phyloP scores from a whole-genome alignment of 495 filamentous ascomycete genomes.

The Aspergillus sclerotiicarbonarius region DNA sequence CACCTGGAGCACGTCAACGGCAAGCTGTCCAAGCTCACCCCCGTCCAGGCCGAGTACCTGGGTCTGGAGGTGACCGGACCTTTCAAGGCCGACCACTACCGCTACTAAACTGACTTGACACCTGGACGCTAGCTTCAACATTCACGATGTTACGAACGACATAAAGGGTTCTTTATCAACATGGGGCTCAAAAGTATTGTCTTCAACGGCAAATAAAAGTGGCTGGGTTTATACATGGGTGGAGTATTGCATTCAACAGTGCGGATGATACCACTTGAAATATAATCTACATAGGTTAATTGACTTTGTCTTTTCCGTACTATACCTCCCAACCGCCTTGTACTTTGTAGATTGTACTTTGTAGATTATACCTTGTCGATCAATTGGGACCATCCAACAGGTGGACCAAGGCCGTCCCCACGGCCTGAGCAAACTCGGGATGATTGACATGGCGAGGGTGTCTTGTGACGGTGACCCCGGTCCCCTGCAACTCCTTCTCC shows the following conservation, averaged over 20 bases:
- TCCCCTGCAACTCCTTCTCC: constrained; percentile 36
- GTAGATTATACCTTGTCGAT: no score
- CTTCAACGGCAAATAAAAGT: constrained; percentile 64
- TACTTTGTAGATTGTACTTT: no score
- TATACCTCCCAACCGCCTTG: no score
- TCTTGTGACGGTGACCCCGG: constrained; percentile 32
- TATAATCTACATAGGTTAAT: no score
- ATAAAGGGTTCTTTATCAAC: constrained; percentile 46
- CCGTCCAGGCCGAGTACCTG: constrained; percentile 91
- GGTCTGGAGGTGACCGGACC: constrained; percentile 79
- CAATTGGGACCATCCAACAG: background rate
- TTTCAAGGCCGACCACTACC: constrained; percentile 81
- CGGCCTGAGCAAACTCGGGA: constrained; percentile 31
- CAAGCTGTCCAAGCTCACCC: constrained; percentile 81
- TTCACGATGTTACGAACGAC: constrained; percentile 61
- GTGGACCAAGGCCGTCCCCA: background rate
- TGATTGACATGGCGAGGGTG: constrained; percentile 48
- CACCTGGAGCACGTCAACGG: constrained; percentile 94
- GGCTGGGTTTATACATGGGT: constrained; percentile 36
- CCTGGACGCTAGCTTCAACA: constrained; percentile 57
- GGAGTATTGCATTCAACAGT: constrained; percentile 45
- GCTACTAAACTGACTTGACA: constrained; percentile 49
- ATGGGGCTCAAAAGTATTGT: constrained; percentile 55
- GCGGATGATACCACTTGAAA: constrained; percentile 1
- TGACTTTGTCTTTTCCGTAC: no score